Conservation (phyloP, 2,329 filamentous ascomycete species). For the Cladophialophora immunda region DNA sequence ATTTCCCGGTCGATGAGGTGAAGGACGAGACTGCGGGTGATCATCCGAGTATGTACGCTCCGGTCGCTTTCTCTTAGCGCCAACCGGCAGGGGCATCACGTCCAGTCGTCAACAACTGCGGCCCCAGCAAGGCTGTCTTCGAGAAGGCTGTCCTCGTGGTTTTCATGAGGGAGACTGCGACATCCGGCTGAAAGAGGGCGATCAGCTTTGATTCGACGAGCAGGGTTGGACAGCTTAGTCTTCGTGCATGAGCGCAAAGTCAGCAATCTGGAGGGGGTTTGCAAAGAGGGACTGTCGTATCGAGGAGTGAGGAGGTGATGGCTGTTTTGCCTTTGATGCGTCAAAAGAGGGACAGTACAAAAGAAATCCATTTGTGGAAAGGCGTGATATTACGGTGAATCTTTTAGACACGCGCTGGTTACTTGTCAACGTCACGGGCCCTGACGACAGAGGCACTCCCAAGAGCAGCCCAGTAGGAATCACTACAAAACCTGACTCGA, state of each 20-base stretch:
- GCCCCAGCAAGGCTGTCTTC: conserved; percentile 22
- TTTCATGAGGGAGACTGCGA: conserved; percentile 28
- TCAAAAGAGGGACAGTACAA: background rate
- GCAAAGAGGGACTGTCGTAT: background rate
- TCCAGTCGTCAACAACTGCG: conserved; percentile 19
- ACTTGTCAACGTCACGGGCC: background rate
- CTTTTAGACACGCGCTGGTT: background rate
- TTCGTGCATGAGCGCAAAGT: background rate
- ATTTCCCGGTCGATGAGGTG: conserved; percentile 57
- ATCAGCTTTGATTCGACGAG: background rate
- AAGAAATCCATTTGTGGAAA: conserved; percentile 7
- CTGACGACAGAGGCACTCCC: background rate
- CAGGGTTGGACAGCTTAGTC: background rate
- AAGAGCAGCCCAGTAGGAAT: background rate
- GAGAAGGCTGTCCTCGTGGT: conserved; percentile 16
- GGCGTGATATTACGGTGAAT: background rate
- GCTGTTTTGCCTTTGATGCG: background rate
- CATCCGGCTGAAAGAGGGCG: conserved; percentile 11
- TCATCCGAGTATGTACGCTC: conserved; percentile 56
- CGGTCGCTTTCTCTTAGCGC: conserved; percentile 64
- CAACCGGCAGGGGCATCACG: conserved; percentile 60
- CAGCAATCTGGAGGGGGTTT: background rate
- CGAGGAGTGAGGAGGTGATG: background rate
- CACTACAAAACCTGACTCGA: background rate
- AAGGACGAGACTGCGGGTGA: conserved; percentile 51